Percentiles rank a stretch among this genome's conserved stretches.
Conservation (phyloP, 495 filamentous ascomycete species). For the Penicillium subrubescens region DNA sequence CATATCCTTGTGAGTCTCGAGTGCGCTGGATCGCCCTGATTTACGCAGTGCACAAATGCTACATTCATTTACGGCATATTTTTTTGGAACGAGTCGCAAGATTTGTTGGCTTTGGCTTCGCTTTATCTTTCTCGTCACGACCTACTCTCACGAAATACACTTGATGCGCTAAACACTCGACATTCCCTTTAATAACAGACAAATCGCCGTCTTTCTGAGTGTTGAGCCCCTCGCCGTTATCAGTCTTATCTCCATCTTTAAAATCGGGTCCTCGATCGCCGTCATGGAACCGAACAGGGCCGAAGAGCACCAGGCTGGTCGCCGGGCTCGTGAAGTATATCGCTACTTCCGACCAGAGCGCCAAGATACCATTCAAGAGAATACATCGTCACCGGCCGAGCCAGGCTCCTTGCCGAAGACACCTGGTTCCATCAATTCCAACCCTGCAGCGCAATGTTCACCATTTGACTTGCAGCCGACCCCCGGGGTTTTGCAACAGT, state of each 20-base stretch:
- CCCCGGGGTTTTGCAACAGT: constrained; percentile 7
- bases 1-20: not conserved
- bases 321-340: constrained; percentile 48
- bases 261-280: not conserved
- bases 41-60: no score
- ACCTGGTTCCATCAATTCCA: not conserved
- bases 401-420: not conserved
- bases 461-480: constrained; percentile 16
- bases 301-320: constrained; percentile 33
- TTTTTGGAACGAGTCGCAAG: no score
- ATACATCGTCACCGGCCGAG: constrained; percentile 4
- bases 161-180: no score
- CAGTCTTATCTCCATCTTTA: not conserved
- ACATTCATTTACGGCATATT: no score
- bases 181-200: no score
- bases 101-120: no score
- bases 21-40: no score
- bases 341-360: constrained; percentile 48
- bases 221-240: not conserved
- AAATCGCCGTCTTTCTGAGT: no score
- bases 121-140: no score
- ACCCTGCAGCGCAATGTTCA: not conserved
- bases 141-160: no score
- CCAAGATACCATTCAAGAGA: constrained; percentile 8
- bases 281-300: not conserved